Evolutionary conservation across 495 filamentous ascomycete genomes (phyloP).

Genomic region (Penicillium angulare): DNA sequence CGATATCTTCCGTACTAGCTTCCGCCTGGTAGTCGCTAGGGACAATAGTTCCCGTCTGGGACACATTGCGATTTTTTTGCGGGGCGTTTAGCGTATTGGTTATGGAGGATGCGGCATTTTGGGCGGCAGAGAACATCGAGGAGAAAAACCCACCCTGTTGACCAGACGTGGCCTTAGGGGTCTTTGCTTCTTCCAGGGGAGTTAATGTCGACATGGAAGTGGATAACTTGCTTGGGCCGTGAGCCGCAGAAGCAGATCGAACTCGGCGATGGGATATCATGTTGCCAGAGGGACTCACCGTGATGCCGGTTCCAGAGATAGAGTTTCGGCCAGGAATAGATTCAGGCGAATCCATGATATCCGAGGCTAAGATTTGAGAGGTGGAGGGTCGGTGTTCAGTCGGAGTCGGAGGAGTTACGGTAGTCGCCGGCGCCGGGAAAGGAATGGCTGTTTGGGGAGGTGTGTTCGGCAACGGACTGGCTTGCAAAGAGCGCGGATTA

Average conservation of each 20-base stretch:
- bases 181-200: constrained; percentile 63
- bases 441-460: constrained; percentile 43
- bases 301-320: constrained; percentile 27
- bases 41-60: constrained; percentile 23
- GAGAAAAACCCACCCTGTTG: constrained; percentile 81
- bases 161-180: constrained; percentile 35
- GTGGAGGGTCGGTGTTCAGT: constrained; percentile 27
- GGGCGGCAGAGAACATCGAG: constrained; percentile 85
- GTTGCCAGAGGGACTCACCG: constrained; percentile 59
- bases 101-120: constrained; percentile 87
- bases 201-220: constrained; percentile 72
- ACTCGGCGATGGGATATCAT: constrained; percentile 74
- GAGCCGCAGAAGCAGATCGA: constrained; percentile 62
- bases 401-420: constrained; percentile 56
- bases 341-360: constrained; percentile 37
- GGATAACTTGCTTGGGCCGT: constrained; percentile 86
- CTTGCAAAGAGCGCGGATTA: constrained; percentile 22
- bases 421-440: constrained; percentile 45
- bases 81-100: constrained; percentile 74
- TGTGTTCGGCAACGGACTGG: constrained; percentile 37
- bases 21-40: constrained; percentile 20
- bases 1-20: constrained; percentile 25
- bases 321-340: constrained; percentile 30
- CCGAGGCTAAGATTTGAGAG: constrained; percentile 20
- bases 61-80: constrained; percentile 34